Conservation (phyloP, 1,139 yeast genomes). For the Debaryomycetaceae sp. region DNA sequence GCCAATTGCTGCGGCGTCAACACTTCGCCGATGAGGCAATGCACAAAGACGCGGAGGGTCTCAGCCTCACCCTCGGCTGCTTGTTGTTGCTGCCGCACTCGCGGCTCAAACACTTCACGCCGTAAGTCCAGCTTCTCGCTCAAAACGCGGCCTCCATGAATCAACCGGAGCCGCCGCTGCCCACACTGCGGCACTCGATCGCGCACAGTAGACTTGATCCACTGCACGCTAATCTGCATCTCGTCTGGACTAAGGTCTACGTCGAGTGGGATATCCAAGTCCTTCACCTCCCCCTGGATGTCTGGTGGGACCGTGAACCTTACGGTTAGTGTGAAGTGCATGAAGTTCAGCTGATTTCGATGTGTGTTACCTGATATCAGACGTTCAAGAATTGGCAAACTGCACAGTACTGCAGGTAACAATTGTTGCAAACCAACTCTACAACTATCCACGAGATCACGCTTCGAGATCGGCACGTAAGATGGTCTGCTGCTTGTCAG, state of each 20-base stretch:
- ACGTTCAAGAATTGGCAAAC: too few species aligned
- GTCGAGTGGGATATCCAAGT: conserved; percentile 27
- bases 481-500: too few species aligned
- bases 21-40: conserved; percentile 77
- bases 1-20: conserved; percentile 55
- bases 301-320: conserved; percentile 29
- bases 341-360: too few species aligned
- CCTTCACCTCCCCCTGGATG: conserved; percentile 20
- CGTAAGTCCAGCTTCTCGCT: conserved; percentile 55
- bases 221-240: conserved; percentile 27
- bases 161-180: conserved; percentile 59
- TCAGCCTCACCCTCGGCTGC: conserved; percentile 13
- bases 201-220: conserved; percentile 30
- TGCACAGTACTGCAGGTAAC: too few species aligned
- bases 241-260: conserved; percentile 30
- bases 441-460: too few species aligned
- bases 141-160: conserved; percentile 70
- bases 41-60: conserved; percentile 67
- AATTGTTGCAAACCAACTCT: too few species aligned
- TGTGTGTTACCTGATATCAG: too few species aligned
- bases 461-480: too few species aligned
- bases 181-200: conserved; percentile 21
- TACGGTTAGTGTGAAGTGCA: conserved; percentile 21
- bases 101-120: conserved; percentile 41
- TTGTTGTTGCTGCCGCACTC: conserved; percentile 15